Base-by-base conservation (phyloP, 2,329 filamentous ascomycete genomes). In the Macroventuria anomochaeta region DNA sequence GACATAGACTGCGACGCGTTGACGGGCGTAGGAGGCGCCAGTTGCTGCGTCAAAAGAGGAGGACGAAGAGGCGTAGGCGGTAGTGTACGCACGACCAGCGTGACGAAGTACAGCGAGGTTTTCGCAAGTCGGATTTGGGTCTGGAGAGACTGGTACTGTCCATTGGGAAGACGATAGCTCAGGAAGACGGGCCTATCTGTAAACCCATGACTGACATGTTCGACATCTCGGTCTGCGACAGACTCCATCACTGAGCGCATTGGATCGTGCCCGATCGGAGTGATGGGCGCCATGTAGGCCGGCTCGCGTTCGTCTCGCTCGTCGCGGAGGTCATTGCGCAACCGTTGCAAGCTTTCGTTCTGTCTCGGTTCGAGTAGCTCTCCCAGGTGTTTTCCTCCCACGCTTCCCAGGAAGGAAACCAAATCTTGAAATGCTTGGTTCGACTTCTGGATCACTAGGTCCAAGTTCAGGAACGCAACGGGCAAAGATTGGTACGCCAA, bases 221-320 rank as follows among this genome's bases (percentile, higher is more conserved):
- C 78, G 12, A 79, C 70, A 46, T 81, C 77, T 4, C 66, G 67
- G 34, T 80, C 76, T 3, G 64, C 60, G 7, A 80, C 66, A 20
- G 69, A 67, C 13, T 75, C 69, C 38, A 81, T 65, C 11, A 79
- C 70, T 5, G 63, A 51, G 17, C 72, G 71, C 39, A 81, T 65
- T 10, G 76, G 75, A 59, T 80, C 77, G 32, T 79, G 72, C 28
- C 73, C 72, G 4, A 76, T 64, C 10, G 72, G 71, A 13, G 75
- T 75, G 20, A 82, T 82, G 5, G 80, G 79, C 20, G 81, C 76
- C 66, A 82, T 76, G 57, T 80, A 81, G 23, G 79, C 67, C 12
- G 80, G 80, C 49, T 82, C 80, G 31, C 77, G 74, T 25, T 72
- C 68, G 33, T 80, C 77, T 41, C 77, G 67, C 57, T 83, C 81